Conservation (phyloP, 805 yeast genomes). For the Candida ovalis region DNA sequence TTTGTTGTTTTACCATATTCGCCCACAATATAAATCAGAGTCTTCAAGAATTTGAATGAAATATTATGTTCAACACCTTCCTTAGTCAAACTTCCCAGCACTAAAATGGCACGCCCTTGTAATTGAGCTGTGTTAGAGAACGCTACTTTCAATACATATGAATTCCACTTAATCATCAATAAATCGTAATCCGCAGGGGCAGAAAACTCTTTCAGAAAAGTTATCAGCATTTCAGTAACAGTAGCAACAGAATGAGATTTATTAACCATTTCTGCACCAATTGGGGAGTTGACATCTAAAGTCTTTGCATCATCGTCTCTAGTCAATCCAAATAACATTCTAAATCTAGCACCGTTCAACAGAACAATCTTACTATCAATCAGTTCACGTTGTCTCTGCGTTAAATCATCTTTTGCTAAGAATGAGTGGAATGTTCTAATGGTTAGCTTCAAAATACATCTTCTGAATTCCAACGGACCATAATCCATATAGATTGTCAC, state of each 20-base stretch:
- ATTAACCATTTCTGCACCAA: conserved; percentile 34
- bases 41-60: conserved; percentile 25
- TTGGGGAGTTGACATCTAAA: conserved; percentile 19
- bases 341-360: conserved; percentile 59
- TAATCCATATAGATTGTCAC: conserved; percentile 58
- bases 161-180: conserved; percentile 66
- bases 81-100: conserved; percentile 65
- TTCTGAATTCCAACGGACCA: conserved; percentile 53
- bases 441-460: conserved; percentile 55
- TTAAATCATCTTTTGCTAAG: conserved; percentile 51
- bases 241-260: conserved; percentile 50
- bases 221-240: conserved; percentile 52
- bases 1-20: conserved; percentile 18
- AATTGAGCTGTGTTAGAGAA: conserved; percentile 53
- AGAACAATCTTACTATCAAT: conserved; percentile 46
- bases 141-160: conserved; percentile 59
- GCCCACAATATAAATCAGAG: conserved; percentile 26
- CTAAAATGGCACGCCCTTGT: conserved; percentile 63
- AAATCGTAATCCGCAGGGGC: conserved; percentile 42
- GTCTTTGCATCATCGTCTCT: conserved; percentile 39
- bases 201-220: conserved; percentile 48
- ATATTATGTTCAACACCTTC: conserved; percentile 58
- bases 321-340: conserved; percentile 65
- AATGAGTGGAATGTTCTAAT: conserved; percentile 70
- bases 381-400: conserved; percentile 34